Base-by-base conservation (phyloP, 345 rosid genomes). In the Lepidium aucheri region DNA sequence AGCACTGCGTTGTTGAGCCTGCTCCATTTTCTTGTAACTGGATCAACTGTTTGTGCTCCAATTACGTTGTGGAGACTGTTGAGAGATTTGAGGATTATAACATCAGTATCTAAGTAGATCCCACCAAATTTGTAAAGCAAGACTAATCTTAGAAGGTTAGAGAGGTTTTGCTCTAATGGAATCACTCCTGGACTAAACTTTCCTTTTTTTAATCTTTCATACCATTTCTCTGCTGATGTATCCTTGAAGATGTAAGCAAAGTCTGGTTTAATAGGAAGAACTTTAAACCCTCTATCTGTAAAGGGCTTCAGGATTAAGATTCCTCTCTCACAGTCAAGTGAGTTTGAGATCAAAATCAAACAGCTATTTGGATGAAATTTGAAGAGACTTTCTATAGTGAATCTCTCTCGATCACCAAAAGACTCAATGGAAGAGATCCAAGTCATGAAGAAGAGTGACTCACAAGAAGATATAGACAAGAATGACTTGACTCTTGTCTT, bases 71-170 rank as follows among this genome's bases (percentile, higher is more conserved):
- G 78, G 55, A 94, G 72, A 14, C 15, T 60, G 8, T 74, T 39
- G 35, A 94, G 77, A 58, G 81, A 65, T 72, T 70, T 86, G 17
- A 90, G 20, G 16, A 88, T 67, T 22, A 90, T 64, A 28, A 94
- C 79, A 22, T 93, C 98, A 6, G 96, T 84, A 73, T 93, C 98
- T 9, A 93, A 7, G 71, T 93, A 90, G 38, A 76, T 66, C 8
- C 99, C 99, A 1, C 97, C 99, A 69, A 59, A 94, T 62, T 85
- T 90, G 63, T 94, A 90, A 41, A 94, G 68, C 80, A 90, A 65
- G 58, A 81, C 83, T 3, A 94, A 85, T 65, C 97, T 74, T 13
- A 88, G 78, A 50, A 94, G 75, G 72, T 90, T 94, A 1, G 99
- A 90, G 64, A 94, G 82, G 62, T 90, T 94, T 77, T 94, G 99